A percentile compares a stretch with the other conserved stretches of the same genome.
These are phyloP conservation scores for Pseudovirgaria hyperparasitica DNA, from an alignment of 2,329 filamentous ascomycete species.

Conservation along the genomic window DNA sequence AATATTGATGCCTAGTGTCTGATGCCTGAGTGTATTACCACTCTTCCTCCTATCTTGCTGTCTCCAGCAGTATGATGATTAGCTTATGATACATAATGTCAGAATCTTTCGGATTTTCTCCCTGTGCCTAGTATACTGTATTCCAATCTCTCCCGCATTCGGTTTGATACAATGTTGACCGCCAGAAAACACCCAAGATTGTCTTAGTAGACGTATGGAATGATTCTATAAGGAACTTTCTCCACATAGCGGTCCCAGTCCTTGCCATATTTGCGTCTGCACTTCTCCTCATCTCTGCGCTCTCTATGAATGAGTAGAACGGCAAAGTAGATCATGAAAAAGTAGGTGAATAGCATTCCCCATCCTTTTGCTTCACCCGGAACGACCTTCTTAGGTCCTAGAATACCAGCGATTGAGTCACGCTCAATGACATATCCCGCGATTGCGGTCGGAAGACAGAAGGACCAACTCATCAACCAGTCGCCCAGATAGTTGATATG, in stretches of 20 bases:
- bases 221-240: constrained; percentile 66
- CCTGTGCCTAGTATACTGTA: too few relatives aligned
- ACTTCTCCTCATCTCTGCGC: constrained; percentile 81
- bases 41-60: too few relatives aligned
- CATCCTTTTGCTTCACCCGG: constrained; percentile 65
- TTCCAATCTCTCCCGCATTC: too few relatives aligned
- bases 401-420: constrained; percentile 21
- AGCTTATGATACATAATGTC: too few relatives aligned
- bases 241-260: constrained; percentile 87
- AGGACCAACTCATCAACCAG: constrained; percentile 89
- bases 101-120: too few relatives aligned
- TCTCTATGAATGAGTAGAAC: constrained; percentile 78
- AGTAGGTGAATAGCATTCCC: constrained; percentile 84
- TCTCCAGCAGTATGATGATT: too few relatives aligned
- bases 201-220: constrained; percentile 71
- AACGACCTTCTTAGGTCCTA: constrained; percentile 45
- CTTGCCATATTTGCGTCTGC: constrained; percentile 75
- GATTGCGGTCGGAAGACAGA: constrained; percentile 72
- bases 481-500: constrained; percentile 96
- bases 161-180: too few relatives aligned
- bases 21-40: too few relatives aligned
- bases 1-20: too few relatives aligned
- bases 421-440: constrained; percentile 64
- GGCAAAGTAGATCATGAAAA: constrained; percentile 87
- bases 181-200: too few relatives aligned